phyloP scores from a whole-genome alignment of 768 basidiomycete genomes.

The Collybiopsis luxurians region DNA sequence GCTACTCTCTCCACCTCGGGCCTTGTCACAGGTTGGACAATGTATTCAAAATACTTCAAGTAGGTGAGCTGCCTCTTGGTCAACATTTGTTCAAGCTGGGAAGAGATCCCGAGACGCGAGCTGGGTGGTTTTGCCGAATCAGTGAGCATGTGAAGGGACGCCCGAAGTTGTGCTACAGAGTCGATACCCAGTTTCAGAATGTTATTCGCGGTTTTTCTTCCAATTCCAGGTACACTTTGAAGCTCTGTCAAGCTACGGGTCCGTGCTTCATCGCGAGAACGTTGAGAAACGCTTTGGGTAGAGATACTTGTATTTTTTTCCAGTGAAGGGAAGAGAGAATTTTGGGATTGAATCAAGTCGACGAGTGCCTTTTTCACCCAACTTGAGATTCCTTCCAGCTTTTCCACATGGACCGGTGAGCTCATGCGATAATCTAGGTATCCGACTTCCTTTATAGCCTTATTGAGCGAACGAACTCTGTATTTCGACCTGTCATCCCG shows the following conservation, averaged over 20 bases:
- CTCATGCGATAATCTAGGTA: neutral
- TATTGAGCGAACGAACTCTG: neutral
- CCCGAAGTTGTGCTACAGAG: neutral
- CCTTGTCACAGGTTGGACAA: neutral
- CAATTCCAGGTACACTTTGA: neutral
- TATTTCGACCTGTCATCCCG: neutral
- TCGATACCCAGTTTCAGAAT: neutral
- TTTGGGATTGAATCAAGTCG: neutral
- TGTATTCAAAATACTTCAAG: neutral
- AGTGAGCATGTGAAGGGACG: neutral
- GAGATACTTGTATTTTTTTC: neutral
- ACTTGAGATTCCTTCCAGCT: neutral
- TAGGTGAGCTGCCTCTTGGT: neutral
- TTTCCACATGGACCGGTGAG: neutral
- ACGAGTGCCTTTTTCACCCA: neutral
- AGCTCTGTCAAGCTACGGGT: neutral
- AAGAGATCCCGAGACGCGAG: neutral
- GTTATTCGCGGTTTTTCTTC: neutral
- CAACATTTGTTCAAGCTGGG: neutral
- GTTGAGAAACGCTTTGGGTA: neutral
- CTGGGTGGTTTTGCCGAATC: neutral
- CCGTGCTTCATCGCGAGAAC: neutral
- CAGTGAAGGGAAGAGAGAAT: neutral
- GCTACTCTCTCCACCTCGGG: neutral
- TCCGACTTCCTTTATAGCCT: constrained; percentile 1